Conservation (phyloP, 2,329 filamentous ascomycete species). For the Chalara sp. region DNA sequence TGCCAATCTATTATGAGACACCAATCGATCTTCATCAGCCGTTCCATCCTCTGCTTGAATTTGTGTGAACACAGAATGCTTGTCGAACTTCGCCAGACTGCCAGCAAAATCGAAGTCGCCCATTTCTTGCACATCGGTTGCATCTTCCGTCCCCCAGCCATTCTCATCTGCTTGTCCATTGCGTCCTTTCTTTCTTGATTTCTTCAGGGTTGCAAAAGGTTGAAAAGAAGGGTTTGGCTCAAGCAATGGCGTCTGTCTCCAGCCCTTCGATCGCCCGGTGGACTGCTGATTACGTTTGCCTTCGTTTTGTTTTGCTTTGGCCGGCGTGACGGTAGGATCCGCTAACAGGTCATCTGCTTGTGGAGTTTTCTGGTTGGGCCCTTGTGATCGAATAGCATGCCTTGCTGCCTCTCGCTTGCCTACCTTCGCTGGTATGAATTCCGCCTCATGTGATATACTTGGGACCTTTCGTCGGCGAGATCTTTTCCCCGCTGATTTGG, state of each 20-base stretch:
- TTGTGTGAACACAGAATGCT: conserved; percentile 83
- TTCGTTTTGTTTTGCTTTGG: too few species aligned
- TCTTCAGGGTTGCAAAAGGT: conserved; percentile 56
- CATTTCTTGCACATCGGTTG: conserved; percentile 87
- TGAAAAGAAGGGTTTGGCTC: conserved; percentile 58
- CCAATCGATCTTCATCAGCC: conserved; percentile 84
- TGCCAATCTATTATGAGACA: conserved; percentile 73
- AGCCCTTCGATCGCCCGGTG: conserved; percentile 51
- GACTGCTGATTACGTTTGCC: not conserved
- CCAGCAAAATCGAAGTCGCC: conserved; percentile 91
- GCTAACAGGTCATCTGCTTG: conserved; percentile 27
- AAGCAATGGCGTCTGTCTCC: conserved; percentile 61
- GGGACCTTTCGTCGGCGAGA: conserved; percentile 35
- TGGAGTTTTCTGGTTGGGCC: not conserved
- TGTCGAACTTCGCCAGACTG: conserved; percentile 91
- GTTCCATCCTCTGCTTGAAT: conserved; percentile 83
- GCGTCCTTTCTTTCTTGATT: conserved; percentile 35
- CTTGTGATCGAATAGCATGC: not conserved
- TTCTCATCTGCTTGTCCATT: conserved; percentile 49
- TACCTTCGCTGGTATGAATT: not conserved
- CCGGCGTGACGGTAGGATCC: not conserved
- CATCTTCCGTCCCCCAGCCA: conserved; percentile 93
- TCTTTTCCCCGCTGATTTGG: conserved; percentile 28
- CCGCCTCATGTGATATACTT: not conserved
- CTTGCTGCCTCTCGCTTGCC: conserved; percentile 10